Evolutionary conservation across 2,329 filamentous ascomycete species (phyloP).

Genomic region (Chalaropsis ovoidea): DNA sequence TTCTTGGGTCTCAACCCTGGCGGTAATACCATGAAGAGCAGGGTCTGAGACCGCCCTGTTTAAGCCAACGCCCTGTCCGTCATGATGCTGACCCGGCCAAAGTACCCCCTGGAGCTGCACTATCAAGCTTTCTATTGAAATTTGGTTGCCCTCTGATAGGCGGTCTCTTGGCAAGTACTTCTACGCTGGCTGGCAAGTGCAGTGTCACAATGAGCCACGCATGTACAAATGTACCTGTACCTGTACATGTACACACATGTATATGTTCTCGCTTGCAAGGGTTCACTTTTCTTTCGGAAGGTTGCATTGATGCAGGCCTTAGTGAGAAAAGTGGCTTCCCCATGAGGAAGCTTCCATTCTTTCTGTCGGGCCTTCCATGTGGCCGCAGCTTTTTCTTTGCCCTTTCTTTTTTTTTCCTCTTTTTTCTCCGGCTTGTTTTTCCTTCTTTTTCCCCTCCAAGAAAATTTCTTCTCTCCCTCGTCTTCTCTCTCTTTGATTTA

Average conservation of each 20-base stretch:
- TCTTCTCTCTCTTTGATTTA: not conserved
- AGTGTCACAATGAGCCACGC: not conserved
- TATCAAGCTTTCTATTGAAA: not conserved
- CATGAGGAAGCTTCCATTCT: conserved; percentile 5
- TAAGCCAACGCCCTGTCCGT: not conserved
- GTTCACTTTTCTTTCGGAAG: not conserved
- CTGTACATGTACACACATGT: too few species aligned
- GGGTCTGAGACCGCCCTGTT: not conserved
- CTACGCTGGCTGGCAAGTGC: not conserved
- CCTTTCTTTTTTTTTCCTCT: conserved; percentile 16
- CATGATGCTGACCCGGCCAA: not conserved
- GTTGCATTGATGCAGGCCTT: conserved; percentile 3
- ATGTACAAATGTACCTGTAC: not conserved
- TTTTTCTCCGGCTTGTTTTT: conserved; percentile 8
- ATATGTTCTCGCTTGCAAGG: not conserved
- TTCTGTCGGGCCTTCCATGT: conserved; percentile 17
- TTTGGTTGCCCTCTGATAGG: not conserved
- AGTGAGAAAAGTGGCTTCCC: not conserved
- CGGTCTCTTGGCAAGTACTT: not conserved
- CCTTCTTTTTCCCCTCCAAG: not conserved
- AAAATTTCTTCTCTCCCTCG: not conserved
- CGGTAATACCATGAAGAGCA: not conserved
- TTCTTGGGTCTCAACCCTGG: not conserved
- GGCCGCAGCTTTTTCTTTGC: conserved; percentile 13
- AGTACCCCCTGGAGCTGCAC: not conserved